Percentiles rank a stretch among this genome's conserved stretches.
These are phyloP conservation scores for Pestalotiopsis sp. DNA, from an alignment of 2,329 filamentous ascomycete species.

Conservation along the genomic window DNA sequence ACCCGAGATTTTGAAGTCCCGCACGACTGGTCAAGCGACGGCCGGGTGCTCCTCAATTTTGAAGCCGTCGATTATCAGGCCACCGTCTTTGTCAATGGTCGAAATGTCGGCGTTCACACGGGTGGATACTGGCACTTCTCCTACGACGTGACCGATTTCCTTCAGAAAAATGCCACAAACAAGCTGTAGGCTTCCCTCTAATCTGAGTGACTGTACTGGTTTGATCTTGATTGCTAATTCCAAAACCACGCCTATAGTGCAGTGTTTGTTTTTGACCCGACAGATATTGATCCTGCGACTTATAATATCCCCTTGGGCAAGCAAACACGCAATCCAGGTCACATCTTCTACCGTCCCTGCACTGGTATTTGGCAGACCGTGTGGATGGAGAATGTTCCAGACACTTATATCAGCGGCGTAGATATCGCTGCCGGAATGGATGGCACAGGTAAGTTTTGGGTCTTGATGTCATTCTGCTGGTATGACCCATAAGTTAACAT, in stretches of 20 bases:
- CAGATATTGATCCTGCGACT: slow-evolving; percentile 45
- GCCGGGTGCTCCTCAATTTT: slow-evolving; percentile 55
- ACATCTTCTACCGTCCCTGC: slow-evolving; percentile 74
- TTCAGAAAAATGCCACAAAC: slow-evolving; percentile 48
- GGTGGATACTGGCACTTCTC: slow-evolving; percentile 67
- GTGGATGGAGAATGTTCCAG: slow-evolving; percentile 68
- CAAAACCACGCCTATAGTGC: slow-evolving; percentile 40
- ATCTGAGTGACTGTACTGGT: not conserved
- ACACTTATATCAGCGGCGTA: slow-evolving; percentile 58
- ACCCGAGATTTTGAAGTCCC: slow-evolving; percentile 54
- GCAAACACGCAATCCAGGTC: slow-evolving; percentile 56
- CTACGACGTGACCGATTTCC: slow-evolving; percentile 56
- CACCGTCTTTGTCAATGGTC: slow-evolving; percentile 61
- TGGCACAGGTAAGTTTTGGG: slow-evolving; percentile 45
- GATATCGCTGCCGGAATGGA: slow-evolving; percentile 61
- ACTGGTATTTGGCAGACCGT: slow-evolving; percentile 77
- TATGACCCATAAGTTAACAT: slow-evolving; percentile 7
- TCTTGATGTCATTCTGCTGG: not conserved
- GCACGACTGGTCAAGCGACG: slow-evolving; percentile 40
- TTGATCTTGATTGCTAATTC: no score
- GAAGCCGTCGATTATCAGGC: slow-evolving; percentile 62
- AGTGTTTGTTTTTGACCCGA: slow-evolving; percentile 70
- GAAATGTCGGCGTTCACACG: slow-evolving; percentile 52
- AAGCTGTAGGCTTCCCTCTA: slow-evolving; percentile 46
- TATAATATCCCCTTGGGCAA: slow-evolving; percentile 68